A percentile compares a stretch with the other conserved stretches of the same genome.
Conservation (phyloP, 2,329 filamentous ascomycete genomes). For the Pseudopithomyces maydicus region DNA sequence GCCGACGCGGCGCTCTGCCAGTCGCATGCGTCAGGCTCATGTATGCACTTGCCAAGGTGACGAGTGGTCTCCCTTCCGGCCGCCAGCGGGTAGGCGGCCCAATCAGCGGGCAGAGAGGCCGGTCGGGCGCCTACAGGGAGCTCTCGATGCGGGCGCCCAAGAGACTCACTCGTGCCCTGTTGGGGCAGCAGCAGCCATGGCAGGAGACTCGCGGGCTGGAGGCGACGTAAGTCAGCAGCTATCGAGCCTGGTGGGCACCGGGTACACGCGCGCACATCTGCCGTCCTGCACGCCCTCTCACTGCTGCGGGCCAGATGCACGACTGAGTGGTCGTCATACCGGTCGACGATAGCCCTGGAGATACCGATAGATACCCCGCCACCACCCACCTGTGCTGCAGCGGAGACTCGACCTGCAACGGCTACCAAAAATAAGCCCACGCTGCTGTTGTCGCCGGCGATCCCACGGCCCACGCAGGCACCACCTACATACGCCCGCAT, state of each 20-base stretch:
- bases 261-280: slow-evolving; percentile 13
- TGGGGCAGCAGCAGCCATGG: slow-evolving; percentile 1
- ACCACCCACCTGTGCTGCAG: slow-evolving; percentile 18
- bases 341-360: slow-evolving; percentile 16
- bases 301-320: slow-evolving; percentile 4
- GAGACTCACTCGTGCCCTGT: slow-evolving; percentile 16
- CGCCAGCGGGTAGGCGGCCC: slow-evolving; percentile 38
- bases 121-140: slow-evolving; percentile 20
- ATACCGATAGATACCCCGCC: slow-evolving; percentile 14
- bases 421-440: slow-evolving; percentile 31
- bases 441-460: slow-evolving; percentile 30
- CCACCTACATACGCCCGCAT: slow-evolving; percentile 9
- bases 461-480: slow-evolving; percentile 17
- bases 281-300: slow-evolving; percentile 12
- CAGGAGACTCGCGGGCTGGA: too few relatives aligned
- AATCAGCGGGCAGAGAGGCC: slow-evolving; percentile 25
- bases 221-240: slow-evolving; percentile 34
- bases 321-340: slow-evolving; percentile 20
- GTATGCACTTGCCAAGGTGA: slow-evolving; percentile 43
- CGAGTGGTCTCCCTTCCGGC: slow-evolving; percentile 30
- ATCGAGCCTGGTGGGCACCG: slow-evolving; percentile 18
- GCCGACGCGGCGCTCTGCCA: neutral
- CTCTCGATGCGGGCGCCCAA: slow-evolving; percentile 24
- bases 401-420: slow-evolving; percentile 23
- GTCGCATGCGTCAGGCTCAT: slow-evolving; percentile 7